Base-by-base conservation (phyloP, 2,329 filamentous ascomycete genomes). In the Hypoxylon rubiginosum region DNA sequence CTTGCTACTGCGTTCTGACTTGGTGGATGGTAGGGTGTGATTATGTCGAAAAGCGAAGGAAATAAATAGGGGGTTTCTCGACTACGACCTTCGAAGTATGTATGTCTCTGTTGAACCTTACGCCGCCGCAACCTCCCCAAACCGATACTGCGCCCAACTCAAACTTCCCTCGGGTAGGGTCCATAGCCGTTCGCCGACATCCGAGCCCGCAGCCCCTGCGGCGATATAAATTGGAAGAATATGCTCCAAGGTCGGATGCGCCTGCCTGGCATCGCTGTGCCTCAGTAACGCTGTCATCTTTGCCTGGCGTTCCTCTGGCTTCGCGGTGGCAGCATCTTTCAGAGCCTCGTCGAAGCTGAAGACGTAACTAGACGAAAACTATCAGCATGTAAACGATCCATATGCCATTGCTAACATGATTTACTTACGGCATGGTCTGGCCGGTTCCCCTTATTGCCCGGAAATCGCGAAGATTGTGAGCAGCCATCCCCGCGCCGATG, bases 241-340 rank as follows among this genome's bases (percentile, higher is more conserved):
- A 79, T 91, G 88, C 46, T 91, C 88, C 68, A 89, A 85, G 2
- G 79, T 83, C n/a, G 89, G 89, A 80, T 91, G 88, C 9, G 88
- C 88, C 73, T 85, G 81, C 64, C 85, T 83, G 1, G 86, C 86
- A 80, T 89, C 87, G 1, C 71, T 71, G 58, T 85, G 80, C 65
- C 79, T 79, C 67, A 87, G 68, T 72, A 87, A 73, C 21, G 78
- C 78, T 53, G 76, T 77, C 78, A 87, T 79, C 8, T 78, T 80
- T 71, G 75, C 76, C 71, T 80, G 80, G 57, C 81, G 78, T 62
- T 80, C 79, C 41, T 75, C 80, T 26, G 81, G 78, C 61, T 79
- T 73, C 70, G 77, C 78, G 72, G 81, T 50, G 58, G 69, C 62
- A 15, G 86, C 87, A 43, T 89, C 82, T 71, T 86, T 84, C 50